Evolutionary conservation across 78 protist species (phyloP), one percentile per base, ranked within the genome.

Genomic region (Speleostelium caveatum): DNA sequence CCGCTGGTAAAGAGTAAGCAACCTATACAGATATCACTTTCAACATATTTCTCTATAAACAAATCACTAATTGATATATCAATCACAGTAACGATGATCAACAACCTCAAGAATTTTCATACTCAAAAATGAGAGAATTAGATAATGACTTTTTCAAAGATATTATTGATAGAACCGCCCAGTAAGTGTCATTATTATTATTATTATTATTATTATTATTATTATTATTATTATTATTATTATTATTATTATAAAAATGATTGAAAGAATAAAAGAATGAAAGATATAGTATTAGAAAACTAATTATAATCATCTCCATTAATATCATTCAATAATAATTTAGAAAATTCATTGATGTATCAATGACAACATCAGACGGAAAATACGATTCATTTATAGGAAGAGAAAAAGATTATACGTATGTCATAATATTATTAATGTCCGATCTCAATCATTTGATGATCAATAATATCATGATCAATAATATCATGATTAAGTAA

Each of bases 91-190:
- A 6, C 53, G 53, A 28, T 21, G 56, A 79, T 33, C 63, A 65
- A 22, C 58, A 80, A 30, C 60, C 73, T 32, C 71, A 67, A 83
- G 71, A 68, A 69, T 71, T 49, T 22, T 83, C 90, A 41, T 83
- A 83, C 39, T 83, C 90, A 58, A 62, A 69, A 83, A 69, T 83
- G 90, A 83, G 90, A 83, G 90, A 83, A 56, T 28, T 69, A 62
- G 90, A 83, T 56, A 83, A 83, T 32, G 90, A 83, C 60, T 83
- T 42, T 24, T 83, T 83, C 61, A 83, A 83, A 22, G 90, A 69
- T 56, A 83, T 83, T 22, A 83, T 83, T 63, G 90, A 83, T 60
- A 83, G 90, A 83, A 83, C 90, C 24, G 90, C 90, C 21, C 90
- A 69, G 88, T 68, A 68, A 68, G 12, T 63, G 36, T 36, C 28